Evolutionary conservation across 495 filamentous ascomycete species (phyloP), one percentile per base, ranked within the genome.

Genomic region (Lasiosphaeria hispida): DNA sequence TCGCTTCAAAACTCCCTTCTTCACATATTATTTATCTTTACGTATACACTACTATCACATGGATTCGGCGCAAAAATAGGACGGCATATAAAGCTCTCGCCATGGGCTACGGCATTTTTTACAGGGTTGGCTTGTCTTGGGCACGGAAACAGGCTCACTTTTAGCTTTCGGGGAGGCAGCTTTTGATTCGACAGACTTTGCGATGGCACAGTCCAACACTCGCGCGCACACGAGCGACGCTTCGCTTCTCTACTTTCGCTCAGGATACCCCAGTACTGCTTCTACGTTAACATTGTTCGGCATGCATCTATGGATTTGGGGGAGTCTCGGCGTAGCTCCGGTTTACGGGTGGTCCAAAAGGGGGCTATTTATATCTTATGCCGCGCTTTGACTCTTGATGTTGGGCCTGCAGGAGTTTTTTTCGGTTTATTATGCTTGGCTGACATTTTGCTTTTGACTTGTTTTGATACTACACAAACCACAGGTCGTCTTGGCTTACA

Each of bases 211-310:
- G 38, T 33, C 52, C 18, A 41, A 56, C 35, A 52, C 57, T 60
- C 42, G 19, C 40, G 38, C 47, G 23, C n/a, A 30, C 17, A 30
- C 14, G 40, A 44, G 44, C 58, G 41, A 41, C 10, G 30, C 9
- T 42, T 48, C 38, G 35, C 50, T 60, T 63, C 57, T 55, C 14
- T 47, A 60, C 61, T 55, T 60, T 63, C 57, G 45, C 38, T 60
- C 52, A 50, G 57, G 59, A 63, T 63, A 63, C 61, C 61, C 57
- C 58, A 23, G 30, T 17, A 52, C 40, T 33, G 13, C 17, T 42
- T 48, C 15, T 40, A 9, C 19, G 15, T 48, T n/a, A 30, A 10
- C 34, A 34, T 10, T 13, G 34, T 44, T 56, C 11, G 17, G 19
- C 42, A 54, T 48, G 41, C 43, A 53, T 52, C 35, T 48, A 54